A percentile compares a stretch with the other conserved stretches of the same genome.
These are phyloP conservation scores for Raphanus sativus DNA, from an alignment of 345 rosid genomes.

Conservation along the genomic window DNA sequence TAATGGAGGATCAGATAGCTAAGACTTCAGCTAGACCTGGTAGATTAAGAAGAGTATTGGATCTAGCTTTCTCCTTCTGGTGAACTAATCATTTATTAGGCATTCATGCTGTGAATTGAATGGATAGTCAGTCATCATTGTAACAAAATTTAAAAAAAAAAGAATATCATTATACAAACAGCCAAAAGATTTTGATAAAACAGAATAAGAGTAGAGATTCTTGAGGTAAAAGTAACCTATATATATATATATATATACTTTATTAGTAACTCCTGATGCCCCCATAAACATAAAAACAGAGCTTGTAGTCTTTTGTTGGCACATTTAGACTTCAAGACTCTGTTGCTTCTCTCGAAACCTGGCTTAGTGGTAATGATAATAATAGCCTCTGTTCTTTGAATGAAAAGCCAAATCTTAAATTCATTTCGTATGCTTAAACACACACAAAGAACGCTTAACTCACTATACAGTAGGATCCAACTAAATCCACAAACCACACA, in stretches of 20 bases:
- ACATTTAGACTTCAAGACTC: neutral
- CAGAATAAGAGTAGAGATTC: neutral
- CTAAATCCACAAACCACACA: neutral
- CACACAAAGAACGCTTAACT: neutral
- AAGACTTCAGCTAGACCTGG: constrained; percentile 17
- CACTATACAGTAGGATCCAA: no score
- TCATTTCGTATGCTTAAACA: neutral
- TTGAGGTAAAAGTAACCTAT: neutral
- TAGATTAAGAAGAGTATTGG: constrained; percentile 33
- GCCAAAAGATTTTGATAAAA: constrained; percentile 27
- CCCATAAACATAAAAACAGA: neutral
- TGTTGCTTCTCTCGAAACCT: neutral
- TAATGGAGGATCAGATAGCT: constrained; percentile 39
- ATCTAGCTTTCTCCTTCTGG: constrained; percentile 33
- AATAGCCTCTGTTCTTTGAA: neutral
- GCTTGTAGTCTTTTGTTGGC: neutral
- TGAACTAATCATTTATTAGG: constrained; percentile 20
- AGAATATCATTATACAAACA: constrained; percentile 10
- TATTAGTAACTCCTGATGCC: neutral
- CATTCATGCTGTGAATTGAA: constrained; percentile 1
- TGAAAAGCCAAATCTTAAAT: neutral
- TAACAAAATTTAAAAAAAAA: neutral
- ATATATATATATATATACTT: neutral
- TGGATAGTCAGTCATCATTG: constrained; percentile 22
- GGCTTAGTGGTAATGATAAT: neutral